These are phyloP conservation scores for Alisma plantagoaquatica DNA, from an alignment of 106 monocot genomes.

Conservation along the genomic window DNA sequence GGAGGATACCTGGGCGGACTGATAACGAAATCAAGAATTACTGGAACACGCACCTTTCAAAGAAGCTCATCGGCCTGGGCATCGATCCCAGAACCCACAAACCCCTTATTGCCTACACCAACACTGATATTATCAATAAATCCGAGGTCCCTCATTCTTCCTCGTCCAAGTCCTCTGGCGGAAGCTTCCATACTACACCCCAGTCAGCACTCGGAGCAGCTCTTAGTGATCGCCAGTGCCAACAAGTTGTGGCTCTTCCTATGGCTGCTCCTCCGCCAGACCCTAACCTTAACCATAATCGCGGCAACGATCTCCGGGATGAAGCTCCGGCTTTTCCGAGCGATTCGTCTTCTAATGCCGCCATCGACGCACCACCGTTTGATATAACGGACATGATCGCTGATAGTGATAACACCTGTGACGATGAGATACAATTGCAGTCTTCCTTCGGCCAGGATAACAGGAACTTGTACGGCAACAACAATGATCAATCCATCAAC, in stretches of 20 bases:
- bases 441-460: background rate
- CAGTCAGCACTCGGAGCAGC: background rate
- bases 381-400: too few species aligned
- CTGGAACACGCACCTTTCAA: slow-evolving; percentile 77
- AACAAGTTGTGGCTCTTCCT: too few species aligned
- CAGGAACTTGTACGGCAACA: background rate
- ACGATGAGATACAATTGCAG: too few species aligned
- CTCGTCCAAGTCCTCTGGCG: too few species aligned
- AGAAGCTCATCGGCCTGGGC: slow-evolving; percentile 55
- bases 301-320: too few species aligned
- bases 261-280: background rate
- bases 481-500: background rate
- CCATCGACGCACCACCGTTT: background rate
- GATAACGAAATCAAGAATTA: slow-evolving; percentile 91
- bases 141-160: too few species aligned
- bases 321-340: too few species aligned
- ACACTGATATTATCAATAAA: too few species aligned
- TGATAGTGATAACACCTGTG: too few species aligned
- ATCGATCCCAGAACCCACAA: slow-evolving; percentile 62
- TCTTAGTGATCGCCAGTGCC: slow-evolving; percentile 2
- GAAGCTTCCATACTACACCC: too few species aligned
- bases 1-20: slow-evolving; percentile 66
- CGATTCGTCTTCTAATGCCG: background rate
- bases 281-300: slow-evolving; percentile 8
- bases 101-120: slow-evolving; percentile 16